Evolutionary conservation across 2,329 filamentous ascomycete species (phyloP).

Genomic region (Bisporella sp.): DNA sequence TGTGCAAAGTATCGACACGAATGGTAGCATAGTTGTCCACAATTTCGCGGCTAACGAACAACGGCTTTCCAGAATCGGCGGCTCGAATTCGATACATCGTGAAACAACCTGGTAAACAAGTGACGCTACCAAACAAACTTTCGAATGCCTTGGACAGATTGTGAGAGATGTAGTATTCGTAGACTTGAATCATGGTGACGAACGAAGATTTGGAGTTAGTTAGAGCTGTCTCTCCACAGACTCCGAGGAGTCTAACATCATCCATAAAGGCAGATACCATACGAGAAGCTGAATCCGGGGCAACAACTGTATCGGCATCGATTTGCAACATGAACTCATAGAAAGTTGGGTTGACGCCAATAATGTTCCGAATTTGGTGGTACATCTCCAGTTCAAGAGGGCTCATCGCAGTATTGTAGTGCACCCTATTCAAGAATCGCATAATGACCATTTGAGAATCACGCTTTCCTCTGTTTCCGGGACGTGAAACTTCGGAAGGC

Average conservation of each 20-base stretch:
- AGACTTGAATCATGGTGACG: conserved; percentile 98
- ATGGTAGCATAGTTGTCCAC: conserved; percentile 85
- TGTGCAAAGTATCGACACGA: conserved; percentile 94
- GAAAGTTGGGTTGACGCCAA: conserved; percentile 95
- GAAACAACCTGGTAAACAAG: conserved; percentile 97
- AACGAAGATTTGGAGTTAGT: conserved; percentile 91
- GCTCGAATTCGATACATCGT: conserved; percentile 97
- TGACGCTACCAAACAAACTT: conserved; percentile 93
- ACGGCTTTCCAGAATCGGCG: conserved; percentile 86
- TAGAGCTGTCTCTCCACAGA: conserved; percentile 90
- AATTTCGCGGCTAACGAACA: conserved; percentile 92
- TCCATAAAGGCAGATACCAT: conserved; percentile 88
- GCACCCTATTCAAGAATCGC: conserved; percentile 97
- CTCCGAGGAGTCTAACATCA: conserved; percentile 86
- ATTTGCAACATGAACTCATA: conserved; percentile 97
- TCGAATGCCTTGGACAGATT: conserved; percentile 96
- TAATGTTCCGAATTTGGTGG: conserved; percentile 97
- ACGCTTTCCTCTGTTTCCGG: conserved; percentile 97
- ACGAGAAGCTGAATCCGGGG: conserved; percentile 80
- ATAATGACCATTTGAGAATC: conserved; percentile 98
- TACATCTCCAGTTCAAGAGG: conserved; percentile 97
- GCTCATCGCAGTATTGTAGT: conserved; percentile 95
- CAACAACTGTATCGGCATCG: conserved; percentile 94
- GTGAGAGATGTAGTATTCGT: conserved; percentile 99
- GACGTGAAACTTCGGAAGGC: conserved; percentile 64